Evolutionary conservation across 495 filamentous ascomycete genomes (phyloP), one percentile per base, ranked within the genome.

Genomic region (Penicillium maclennaniae): DNA sequence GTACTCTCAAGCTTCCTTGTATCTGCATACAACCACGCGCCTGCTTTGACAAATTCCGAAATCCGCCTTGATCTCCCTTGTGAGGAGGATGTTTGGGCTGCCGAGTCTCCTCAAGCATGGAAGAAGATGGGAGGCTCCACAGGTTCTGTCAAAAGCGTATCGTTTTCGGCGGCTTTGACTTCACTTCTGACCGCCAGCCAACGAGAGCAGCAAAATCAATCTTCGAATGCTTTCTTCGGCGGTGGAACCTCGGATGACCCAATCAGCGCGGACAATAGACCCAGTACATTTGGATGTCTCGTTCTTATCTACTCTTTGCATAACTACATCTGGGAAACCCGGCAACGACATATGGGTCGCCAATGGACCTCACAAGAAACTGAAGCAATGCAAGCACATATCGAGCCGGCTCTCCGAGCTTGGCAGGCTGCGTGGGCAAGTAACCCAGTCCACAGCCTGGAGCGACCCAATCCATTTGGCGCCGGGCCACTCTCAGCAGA

Each of bases 261-360:
- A 2, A 73, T 81, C 19, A 79, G 80, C 60, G 83, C 78, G 49
- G 82, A 91, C 44, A 73, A 95, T 49, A 85, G 84, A 54, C 91
- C 92, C 3, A 97, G 93, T 69, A 93, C 92, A 6, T 96, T 96
- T 61, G 93, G 93, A 19, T 97, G 93, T 70, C 74, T 97, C 15
- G 81, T 96, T 10, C 76, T 98, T 47, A 97, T 98, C 65, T 95
- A 96, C 68, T 92, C 93, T 1, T 74, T 98, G 23, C 93, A 98
- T 69, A 96, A 96, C 56, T 97, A 97, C 68, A 96, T 97, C 41
- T 97, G 93, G 93, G 92, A 97, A 71, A 96, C 91, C 1, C 82
- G 93, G 37, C 92, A 96, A 67, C 77, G 91, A 34, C 92, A 97
- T 61, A 85, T 91, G 62, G 91, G 88, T 52, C 85, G 91, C 54